These are phyloP conservation scores for Cryomyces minteri DNA, from an alignment of 495 filamentous ascomycete genomes.

Conservation along the genomic window DNA sequence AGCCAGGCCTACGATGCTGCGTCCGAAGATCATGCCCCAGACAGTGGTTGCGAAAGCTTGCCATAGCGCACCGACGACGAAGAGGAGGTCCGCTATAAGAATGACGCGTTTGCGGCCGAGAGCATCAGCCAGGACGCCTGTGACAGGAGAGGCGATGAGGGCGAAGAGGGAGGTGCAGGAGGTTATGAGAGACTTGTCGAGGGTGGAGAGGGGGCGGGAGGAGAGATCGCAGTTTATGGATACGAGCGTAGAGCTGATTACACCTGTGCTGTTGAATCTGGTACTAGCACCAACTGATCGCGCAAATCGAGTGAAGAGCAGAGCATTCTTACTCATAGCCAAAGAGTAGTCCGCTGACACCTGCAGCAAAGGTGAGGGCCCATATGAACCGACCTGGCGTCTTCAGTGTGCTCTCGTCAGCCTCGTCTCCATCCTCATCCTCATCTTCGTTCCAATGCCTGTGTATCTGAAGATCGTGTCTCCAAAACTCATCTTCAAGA, in stretches of 20 bases:
- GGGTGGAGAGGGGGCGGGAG: slow-evolving; percentile 38
- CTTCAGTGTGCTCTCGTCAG: no score
- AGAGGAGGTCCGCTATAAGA: slow-evolving; percentile 60
- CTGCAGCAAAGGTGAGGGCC: slow-evolving; percentile 61
- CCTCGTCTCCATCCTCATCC: no score
- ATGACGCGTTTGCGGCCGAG: slow-evolving; percentile 61
- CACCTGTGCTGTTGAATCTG: slow-evolving; percentile 47
- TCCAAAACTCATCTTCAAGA: no score
- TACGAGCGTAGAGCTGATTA: slow-evolving; percentile 76
- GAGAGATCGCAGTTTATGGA: slow-evolving; percentile 64
- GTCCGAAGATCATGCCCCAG: slow-evolving; percentile 53
- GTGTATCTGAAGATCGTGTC: no score
- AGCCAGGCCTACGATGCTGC: slow-evolving; percentile 62
- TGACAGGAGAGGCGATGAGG: slow-evolving; percentile 55
- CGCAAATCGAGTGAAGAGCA: slow-evolving; percentile 9
- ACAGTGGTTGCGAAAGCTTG: slow-evolving; percentile 52
- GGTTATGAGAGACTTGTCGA: slow-evolving; percentile 74
- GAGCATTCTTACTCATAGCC: slow-evolving; percentile 45
- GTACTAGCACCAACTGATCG: no score
- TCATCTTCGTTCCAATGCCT: no score
- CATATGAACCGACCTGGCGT: slow-evolving; percentile 34
- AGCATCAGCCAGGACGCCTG: slow-evolving; percentile 55
- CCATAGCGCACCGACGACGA: slow-evolving; percentile 51
- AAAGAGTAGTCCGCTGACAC: slow-evolving; percentile 73
- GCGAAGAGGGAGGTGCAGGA: slow-evolving; percentile 68